These are phyloP conservation scores for Coemansia sp. DNA, from an alignment of 192 early-diverging fungal species.

Conservation along the genomic window DNA sequence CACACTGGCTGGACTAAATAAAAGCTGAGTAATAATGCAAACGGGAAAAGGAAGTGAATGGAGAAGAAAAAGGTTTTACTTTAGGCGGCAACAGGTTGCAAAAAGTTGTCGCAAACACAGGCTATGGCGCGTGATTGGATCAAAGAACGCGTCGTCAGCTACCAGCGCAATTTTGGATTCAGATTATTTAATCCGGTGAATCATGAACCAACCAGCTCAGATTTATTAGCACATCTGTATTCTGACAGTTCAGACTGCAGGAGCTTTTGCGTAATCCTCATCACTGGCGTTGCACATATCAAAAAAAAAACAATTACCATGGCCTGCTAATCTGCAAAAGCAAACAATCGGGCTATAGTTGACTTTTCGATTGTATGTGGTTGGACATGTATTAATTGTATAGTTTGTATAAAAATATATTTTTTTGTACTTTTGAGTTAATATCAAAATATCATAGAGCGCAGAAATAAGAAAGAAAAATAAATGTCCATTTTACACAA, in stretches of 20 bases:
- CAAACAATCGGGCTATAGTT: too few relatives aligned
- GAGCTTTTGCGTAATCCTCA: too few relatives aligned
- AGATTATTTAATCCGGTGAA: too few relatives aligned
- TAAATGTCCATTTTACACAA: not conserved
- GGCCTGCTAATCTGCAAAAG: too few relatives aligned
- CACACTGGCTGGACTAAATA: not conserved
- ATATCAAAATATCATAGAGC: not conserved
- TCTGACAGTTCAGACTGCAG: too few relatives aligned
- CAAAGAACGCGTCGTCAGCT: not conserved
- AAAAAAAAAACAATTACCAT: too few relatives aligned
- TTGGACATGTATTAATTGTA: not conserved
- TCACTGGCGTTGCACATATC: too few relatives aligned
- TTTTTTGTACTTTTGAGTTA: constrained; percentile 14
- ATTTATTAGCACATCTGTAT: too few relatives aligned
- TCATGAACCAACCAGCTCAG: too few relatives aligned
- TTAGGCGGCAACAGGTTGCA: not conserved
- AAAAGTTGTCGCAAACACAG: not conserved
- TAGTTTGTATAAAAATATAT: not conserved
- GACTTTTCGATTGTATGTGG: not conserved
- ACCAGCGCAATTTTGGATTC: too few relatives aligned
- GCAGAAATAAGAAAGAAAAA: constrained; percentile 4
- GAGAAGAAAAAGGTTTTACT: constrained; percentile 1
- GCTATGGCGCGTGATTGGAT: not conserved
- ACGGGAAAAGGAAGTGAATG: not conserved
- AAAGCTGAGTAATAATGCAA: not conserved